Percentiles rank a stretch among this genome's conserved stretches.
phyloP scores from a whole-genome alignment of 352 stramenopile genomes.

The Elongisporangium prolatum region DNA sequence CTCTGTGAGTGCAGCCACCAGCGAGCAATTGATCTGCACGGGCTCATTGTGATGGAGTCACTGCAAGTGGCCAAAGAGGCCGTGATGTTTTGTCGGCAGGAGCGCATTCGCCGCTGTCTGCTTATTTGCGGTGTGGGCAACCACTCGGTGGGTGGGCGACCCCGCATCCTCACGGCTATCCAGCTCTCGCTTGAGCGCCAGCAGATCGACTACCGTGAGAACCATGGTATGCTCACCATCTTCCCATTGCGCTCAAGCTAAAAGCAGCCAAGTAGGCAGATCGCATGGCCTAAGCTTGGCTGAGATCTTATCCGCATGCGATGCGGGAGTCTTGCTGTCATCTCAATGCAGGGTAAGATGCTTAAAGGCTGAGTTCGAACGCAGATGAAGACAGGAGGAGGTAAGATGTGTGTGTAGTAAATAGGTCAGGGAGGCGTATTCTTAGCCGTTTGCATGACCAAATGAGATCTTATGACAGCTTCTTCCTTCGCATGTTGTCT shows the following conservation, averaged over 20 bases:
- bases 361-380: background rate
- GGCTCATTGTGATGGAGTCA: slow-evolving; percentile 63
- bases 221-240: slow-evolving; percentile 51
- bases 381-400: background rate
- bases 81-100: slow-evolving; percentile 49
- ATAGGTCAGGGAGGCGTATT: background rate
- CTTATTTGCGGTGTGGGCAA: slow-evolving; percentile 63
- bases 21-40: slow-evolving; percentile 57
- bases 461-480: background rate
- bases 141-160: slow-evolving; percentile 64
- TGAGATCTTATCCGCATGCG: background rate
- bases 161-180: slow-evolving; percentile 51
- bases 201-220: slow-evolving; percentile 50
- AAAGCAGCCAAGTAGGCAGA: background rate
- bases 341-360: background rate
- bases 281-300: background rate
- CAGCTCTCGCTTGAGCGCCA: slow-evolving; percentile 56
- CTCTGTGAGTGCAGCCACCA: slow-evolving; percentile 20
- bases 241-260: slow-evolving; percentile 49
- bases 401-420: background rate
- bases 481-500: background rate
- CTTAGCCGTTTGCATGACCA: background rate
- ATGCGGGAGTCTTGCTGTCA: background rate
- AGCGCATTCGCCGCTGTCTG: slow-evolving; percentile 55
- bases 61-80: slow-evolving; percentile 50